Conservation (phyloP, 768 basidiomycete species). For the Amyloporia xantha region DNA sequence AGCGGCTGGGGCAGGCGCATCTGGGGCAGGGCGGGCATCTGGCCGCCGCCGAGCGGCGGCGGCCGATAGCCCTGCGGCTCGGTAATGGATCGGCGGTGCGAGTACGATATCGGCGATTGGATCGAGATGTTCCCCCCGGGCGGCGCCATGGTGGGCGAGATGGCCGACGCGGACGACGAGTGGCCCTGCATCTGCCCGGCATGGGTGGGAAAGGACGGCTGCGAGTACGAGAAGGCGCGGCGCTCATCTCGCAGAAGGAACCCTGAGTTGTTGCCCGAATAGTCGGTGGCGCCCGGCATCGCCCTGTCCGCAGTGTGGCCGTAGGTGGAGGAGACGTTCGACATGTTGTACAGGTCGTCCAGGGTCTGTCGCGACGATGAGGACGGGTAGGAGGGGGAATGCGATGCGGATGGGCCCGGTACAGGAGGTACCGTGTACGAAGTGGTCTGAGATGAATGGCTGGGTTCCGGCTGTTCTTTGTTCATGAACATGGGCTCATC, state of each 20-base stretch:
- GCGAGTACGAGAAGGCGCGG: slow-evolving; percentile 49
- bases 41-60: slow-evolving; percentile 22
- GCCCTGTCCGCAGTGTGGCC: slow-evolving; percentile 46
- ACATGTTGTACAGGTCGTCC: slow-evolving; percentile 13
- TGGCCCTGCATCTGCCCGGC: slow-evolving; percentile 11
- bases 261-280: not conserved
- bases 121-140: slow-evolving; percentile 20
- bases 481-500: slow-evolving; percentile 15
- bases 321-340: slow-evolving; percentile 35
- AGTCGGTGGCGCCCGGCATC: slow-evolving; percentile 27
- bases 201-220: slow-evolving; percentile 34
- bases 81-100: slow-evolving; percentile 50
- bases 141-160: slow-evolving; percentile 33
- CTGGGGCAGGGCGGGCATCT: slow-evolving; percentile 2
- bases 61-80: slow-evolving; percentile 49
- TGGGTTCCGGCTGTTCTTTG: slow-evolving; percentile 13
- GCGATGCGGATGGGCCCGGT: slow-evolving; percentile 27
- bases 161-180: slow-evolving; percentile 7
- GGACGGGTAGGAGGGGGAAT: slow-evolving; percentile 6
- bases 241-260: slow-evolving; percentile 37
- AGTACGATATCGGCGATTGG: slow-evolving; percentile 42
- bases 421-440: slow-evolving; percentile 31
- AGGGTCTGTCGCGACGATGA: not conserved
- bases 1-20: slow-evolving; percentile 6
- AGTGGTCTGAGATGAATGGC: slow-evolving; percentile 23